Conservation (phyloP, 208 protist genomes). For the Trypanosoma avium region DNA sequence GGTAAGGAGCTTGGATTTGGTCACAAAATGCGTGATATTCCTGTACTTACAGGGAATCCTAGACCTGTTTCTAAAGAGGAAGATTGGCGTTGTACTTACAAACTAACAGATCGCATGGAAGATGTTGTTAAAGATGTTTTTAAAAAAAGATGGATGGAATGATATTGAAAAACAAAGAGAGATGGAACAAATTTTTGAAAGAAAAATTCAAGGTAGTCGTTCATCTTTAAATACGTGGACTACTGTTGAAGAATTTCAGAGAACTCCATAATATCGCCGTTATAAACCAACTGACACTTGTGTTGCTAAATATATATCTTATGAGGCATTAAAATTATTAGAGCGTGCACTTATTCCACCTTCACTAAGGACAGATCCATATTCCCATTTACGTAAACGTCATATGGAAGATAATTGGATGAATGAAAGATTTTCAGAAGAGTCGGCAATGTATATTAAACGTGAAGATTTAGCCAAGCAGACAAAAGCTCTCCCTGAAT, state of each 20-base stretch:
- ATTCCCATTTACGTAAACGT: constrained; percentile 85
- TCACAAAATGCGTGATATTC: constrained; percentile 87
- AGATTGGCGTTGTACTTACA: constrained; percentile 80
- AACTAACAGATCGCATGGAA: constrained; percentile 87
- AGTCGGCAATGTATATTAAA: constrained; percentile 70
- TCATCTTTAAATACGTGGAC: constrained; percentile 87
- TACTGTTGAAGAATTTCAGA: constrained; percentile 89
- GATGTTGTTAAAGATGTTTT: constrained; percentile 69
- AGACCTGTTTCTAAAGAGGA: constrained; percentile 74
- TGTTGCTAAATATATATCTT: constrained; percentile 83
- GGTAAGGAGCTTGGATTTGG: constrained; percentile 84
- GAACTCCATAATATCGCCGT: constrained; percentile 87
- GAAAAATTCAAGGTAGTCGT: constrained; percentile 52
- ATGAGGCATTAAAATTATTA: constrained; percentile 86
- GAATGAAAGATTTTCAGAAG: constrained; percentile 87
- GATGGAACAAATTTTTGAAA: constrained; percentile 80
- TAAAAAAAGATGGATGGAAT: constrained; percentile 62
- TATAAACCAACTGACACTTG: constrained; percentile 83
- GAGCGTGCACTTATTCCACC: constrained; percentile 80
- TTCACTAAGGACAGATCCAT: constrained; percentile 75
- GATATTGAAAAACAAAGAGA: constrained; percentile 74
- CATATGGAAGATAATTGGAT: constrained; percentile 92
- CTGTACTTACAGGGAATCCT: constrained; percentile 85
- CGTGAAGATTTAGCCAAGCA: constrained; percentile 73
- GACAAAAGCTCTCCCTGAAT: constrained; percentile 76